Evolutionary conservation across 2,329 filamentous ascomycete genomes (phyloP).

Genomic region (Leptosphaerulina australis): DNA sequence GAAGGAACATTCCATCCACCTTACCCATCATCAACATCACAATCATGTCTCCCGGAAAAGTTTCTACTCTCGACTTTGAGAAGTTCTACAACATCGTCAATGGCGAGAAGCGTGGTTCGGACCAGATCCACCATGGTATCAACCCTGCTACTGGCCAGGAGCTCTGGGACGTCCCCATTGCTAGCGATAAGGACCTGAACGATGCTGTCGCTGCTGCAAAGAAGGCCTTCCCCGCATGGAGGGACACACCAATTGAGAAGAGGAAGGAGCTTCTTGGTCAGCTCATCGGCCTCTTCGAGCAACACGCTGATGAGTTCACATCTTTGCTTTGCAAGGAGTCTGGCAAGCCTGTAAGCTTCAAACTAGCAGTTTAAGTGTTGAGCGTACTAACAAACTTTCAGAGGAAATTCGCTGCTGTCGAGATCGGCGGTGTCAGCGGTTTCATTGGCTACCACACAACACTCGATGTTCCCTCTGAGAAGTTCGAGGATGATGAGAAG

Average conservation of each 20-base stretch:
- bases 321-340: constrained; percentile 45
- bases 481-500: constrained; percentile 54
- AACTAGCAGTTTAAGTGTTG: no score
- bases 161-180: constrained; percentile 59
- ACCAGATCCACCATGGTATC: constrained; percentile 53
- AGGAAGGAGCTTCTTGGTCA: constrained; percentile 42
- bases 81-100: constrained; percentile 61
- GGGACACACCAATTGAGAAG: constrained; percentile 41
- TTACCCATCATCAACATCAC: constrained; percentile 5
- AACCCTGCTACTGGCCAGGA: constrained; percentile 59
- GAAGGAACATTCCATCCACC: not conserved
- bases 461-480: constrained; percentile 48
- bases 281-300: constrained; percentile 32
- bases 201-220: constrained; percentile 57
- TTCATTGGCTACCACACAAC: constrained; percentile 50
- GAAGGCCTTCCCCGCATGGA: constrained; percentile 57
- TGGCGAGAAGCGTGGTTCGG: constrained; percentile 54
- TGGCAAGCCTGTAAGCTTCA: constrained; percentile 43
- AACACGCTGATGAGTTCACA: constrained; percentile 40
- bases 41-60: constrained; percentile 55
- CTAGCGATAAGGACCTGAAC: constrained; percentile 57
- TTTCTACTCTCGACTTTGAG: constrained; percentile 48
- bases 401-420: constrained; percentile 51
- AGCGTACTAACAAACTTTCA: constrained; percentile 24
- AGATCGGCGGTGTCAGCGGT: constrained; percentile 45